phyloP scores from a whole-genome alignment of 495 filamentous ascomycete species.

The Daldinia caldariorum region DNA sequence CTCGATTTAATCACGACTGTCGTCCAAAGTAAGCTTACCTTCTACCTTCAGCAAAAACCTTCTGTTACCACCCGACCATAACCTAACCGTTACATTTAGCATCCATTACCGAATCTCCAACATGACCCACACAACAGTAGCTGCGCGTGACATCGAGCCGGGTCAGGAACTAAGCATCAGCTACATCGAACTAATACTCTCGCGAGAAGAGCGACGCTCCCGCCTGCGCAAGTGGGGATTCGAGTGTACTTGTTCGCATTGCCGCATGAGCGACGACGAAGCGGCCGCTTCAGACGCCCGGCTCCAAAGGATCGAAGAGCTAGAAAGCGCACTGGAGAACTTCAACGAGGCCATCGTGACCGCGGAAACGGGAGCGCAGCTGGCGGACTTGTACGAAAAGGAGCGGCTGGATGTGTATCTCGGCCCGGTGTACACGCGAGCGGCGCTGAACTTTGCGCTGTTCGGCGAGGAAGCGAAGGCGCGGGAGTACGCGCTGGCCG shows the following conservation, averaged over 20 bases:
- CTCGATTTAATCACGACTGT: constrained; percentile 57
- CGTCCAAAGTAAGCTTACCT: constrained; percentile 53
- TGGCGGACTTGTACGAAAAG: constrained; percentile 48
- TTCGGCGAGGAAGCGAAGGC: constrained; percentile 53
- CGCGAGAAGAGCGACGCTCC: constrained; percentile 46
- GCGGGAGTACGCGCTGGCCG: constrained; percentile 46
- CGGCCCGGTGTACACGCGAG: constrained; percentile 52
- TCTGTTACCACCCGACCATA: not conserved
- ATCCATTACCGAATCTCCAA: constrained; percentile 54
- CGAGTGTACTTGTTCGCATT: constrained; percentile 52
- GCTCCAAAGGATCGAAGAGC: constrained; percentile 46
- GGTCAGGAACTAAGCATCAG: constrained; percentile 57
- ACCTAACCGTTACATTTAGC: constrained; percentile 31
- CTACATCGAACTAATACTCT: constrained; percentile 50
- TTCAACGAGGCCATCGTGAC: constrained; percentile 45
- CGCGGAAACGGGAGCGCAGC: constrained; percentile 48
- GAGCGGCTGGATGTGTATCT: constrained; percentile 53
- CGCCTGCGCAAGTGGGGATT: constrained; percentile 54
- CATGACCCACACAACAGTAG: constrained; percentile 53
- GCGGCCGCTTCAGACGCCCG: constrained; percentile 49
- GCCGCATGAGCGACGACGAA: constrained; percentile 39
- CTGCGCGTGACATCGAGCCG: constrained; percentile 51
- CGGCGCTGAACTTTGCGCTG: constrained; percentile 55
- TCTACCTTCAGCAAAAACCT: not conserved
- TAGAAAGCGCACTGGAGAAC: constrained; percentile 51